phyloP scores from a whole-genome alignment of 2,329 filamentous ascomycete species.

The Mycosphaerella arachidis region DNA sequence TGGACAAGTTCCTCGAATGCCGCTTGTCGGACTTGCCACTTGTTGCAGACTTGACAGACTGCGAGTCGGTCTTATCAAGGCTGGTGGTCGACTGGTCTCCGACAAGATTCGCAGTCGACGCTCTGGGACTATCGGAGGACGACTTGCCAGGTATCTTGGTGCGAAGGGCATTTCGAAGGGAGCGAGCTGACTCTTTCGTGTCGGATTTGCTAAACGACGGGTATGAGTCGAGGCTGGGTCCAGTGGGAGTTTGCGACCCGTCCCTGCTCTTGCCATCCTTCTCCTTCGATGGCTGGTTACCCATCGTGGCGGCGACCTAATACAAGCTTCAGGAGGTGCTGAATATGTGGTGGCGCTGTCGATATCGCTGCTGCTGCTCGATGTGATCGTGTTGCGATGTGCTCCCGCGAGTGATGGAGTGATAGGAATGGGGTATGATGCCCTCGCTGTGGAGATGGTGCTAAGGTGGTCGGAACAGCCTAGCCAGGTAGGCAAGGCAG shows the following conservation, averaged over 20 bases:
- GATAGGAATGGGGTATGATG: conserved; percentile 7
- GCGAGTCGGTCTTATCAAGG: conserved; percentile 66
- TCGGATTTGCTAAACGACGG: conserved; percentile 90
- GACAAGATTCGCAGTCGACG: conserved; percentile 59
- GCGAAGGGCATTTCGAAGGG: conserved; percentile 72
- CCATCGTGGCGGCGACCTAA: conserved; percentile 50
- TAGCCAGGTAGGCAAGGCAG: conserved; percentile 43
- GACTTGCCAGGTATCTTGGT: conserved; percentile 79
- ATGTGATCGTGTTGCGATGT: neutral
- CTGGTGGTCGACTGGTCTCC: conserved; percentile 47
- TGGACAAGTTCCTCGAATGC: conserved; percentile 22
- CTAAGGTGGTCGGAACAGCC: conserved; percentile 46
- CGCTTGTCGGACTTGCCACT: conserved; percentile 45
- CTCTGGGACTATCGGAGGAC: conserved; percentile 71
- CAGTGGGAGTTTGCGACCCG: conserved; percentile 42
- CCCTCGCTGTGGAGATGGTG: neutral
- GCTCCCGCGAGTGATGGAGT: neutral
- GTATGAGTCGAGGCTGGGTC: conserved; percentile 71
- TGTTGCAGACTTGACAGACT: conserved; percentile 67
- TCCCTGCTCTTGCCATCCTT: conserved; percentile 40
- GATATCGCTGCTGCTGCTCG: neutral
- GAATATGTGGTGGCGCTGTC: neutral
- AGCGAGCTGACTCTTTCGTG: conserved; percentile 86
- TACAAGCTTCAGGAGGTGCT: neutral
- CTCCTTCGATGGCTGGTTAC: conserved; percentile 66